Base-by-base conservation (phyloP, 2,329 filamentous ascomycete genomes). In the Fusarium denticulatum region DNA sequence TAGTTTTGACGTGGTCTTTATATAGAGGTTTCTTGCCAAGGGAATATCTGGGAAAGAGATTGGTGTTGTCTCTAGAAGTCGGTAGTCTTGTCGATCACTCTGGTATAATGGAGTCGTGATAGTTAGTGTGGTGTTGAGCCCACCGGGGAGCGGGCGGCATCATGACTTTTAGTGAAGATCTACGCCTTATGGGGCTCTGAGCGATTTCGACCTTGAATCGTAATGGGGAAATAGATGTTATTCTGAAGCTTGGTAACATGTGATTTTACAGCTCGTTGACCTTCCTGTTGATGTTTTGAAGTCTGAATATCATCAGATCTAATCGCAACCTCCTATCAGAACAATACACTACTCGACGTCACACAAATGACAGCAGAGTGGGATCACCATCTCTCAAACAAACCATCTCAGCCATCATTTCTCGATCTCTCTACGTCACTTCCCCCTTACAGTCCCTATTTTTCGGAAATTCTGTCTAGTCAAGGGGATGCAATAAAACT, bases 61-160 rank as follows among this genome's bases (percentile, higher is more conserved):
- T 57, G 28, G 13, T 18, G 20, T 6, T 39, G 32, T 40, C 26
- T 30, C 28, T 60, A 18, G n/a, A 55, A 55, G 32, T 40, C 18
- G 32, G 26, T 69, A 56, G 30, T 43, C 32, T 47, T 72, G 70
- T 58, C 56, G 70, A 72, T 72, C 70, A 24, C 34, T 66, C 47
- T 72, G 50, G 49, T 46, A 59, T 22, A 22, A 39, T 57, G 36
- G 50, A 58, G 55, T 49, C 49, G 56, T 43, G 45, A 64, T 32
- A 28, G 16, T 32, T 70, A 70, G 70, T 52, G 67, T 43, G 39
- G 42, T 30, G 55, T 40, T 52, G 45, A 30, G 20, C 18, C 58
- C 30, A 53, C 37, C 18, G 14, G 28, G 36, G 39, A n/a, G 36
- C 24, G 26, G 28, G 32, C 34, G 20, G n/a, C 13, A 8, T 58